Percentiles rank a stretch among this genome's conserved stretches.
phyloP scores from a whole-genome alignment of 2,329 filamentous ascomycete species.

The Dissoconium aciculare region DNA sequence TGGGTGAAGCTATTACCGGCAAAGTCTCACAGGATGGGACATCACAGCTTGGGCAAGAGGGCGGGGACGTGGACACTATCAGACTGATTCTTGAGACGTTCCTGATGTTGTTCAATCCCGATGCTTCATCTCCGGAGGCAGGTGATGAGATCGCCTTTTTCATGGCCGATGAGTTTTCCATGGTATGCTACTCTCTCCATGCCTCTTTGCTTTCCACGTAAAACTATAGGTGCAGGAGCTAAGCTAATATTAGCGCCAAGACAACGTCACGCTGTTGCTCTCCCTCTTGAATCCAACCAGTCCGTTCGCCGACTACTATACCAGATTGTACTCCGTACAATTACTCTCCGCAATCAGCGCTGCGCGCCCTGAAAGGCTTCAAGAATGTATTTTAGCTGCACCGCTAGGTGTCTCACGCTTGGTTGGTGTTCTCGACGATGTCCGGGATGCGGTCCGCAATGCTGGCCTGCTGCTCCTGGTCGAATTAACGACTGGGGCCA shows the following conservation, averaged over 20 bases:
- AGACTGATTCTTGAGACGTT: slow-evolving; percentile 91
- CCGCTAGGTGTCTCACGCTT: slow-evolving; percentile 77
- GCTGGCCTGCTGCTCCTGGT: slow-evolving; percentile 75
- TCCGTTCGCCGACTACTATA: slow-evolving; percentile 50
- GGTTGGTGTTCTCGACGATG: slow-evolving; percentile 70
- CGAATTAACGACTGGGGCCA: slow-evolving; percentile 64
- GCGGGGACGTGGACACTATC: slow-evolving; percentile 78
- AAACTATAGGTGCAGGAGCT: slow-evolving; percentile 23
- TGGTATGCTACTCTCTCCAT: slow-evolving; percentile 38
- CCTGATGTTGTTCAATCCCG: slow-evolving; percentile 73
- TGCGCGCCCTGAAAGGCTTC: slow-evolving; percentile 76
- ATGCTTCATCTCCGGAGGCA: slow-evolving; percentile 59
- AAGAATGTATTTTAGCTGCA: slow-evolving; percentile 84
- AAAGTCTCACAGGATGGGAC: slow-evolving; percentile 26
- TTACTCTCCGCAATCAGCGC: slow-evolving; percentile 73
- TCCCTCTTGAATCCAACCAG: slow-evolving; percentile 76
- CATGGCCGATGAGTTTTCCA: slow-evolving; percentile 95
- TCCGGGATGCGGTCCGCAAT: slow-evolving; percentile 72
- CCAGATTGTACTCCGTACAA: slow-evolving; percentile 79
- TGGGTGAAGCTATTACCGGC: slow-evolving; percentile 16
- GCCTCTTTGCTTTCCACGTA: too few species aligned
- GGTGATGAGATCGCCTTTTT: slow-evolving; percentile 92
- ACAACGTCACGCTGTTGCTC: slow-evolving; percentile 83
- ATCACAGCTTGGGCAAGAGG: slow-evolving; percentile 34
- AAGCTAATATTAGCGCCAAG: slow-evolving; percentile 57